A percentile compares a stretch with the other conserved stretches of the same genome.
phyloP scores from a whole-genome alignment of 1,284 basidiomycete genomes.

The Pholiota adiposa region DNA sequence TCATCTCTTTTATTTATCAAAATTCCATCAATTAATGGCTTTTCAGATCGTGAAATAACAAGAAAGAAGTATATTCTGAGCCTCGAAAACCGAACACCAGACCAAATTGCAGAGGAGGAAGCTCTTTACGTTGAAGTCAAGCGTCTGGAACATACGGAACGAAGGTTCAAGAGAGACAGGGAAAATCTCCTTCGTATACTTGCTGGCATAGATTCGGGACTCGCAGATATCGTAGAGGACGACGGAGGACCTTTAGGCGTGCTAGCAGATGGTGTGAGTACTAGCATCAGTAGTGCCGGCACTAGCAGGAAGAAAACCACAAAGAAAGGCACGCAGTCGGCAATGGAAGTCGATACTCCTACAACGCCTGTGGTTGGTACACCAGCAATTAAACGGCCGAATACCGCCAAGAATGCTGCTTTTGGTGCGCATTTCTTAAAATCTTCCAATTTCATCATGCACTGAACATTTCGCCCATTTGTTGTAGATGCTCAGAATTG shows the following conservation, averaged over 20 bases:
- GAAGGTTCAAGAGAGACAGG: constrained; percentile 86
- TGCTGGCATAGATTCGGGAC: constrained; percentile 83
- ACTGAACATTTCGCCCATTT: constrained; percentile 10
- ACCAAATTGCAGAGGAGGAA: constrained; percentile 95
- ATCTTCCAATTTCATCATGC: neutral
- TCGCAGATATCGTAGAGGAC: constrained; percentile 73
- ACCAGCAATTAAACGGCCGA: constrained; percentile 51
- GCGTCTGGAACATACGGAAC: constrained; percentile 91
- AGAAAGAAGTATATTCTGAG: constrained; percentile 89
- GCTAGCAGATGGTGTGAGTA: neutral
- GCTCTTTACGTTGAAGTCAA: constrained; percentile 95
- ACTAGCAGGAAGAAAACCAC: constrained; percentile 54
- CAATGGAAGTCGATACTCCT: constrained; percentile 60
- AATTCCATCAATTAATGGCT: constrained; percentile 13
- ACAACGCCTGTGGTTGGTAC: constrained; percentile 52
- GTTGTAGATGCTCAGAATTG: constrained; percentile 73
- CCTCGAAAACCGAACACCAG: constrained; percentile 84
- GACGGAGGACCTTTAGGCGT: constrained; percentile 57
- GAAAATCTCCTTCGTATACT: constrained; percentile 89
- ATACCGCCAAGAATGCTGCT: constrained; percentile 56
- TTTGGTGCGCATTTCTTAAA: constrained; percentile 53
- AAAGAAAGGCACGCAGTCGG: constrained; percentile 42
- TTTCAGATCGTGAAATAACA: constrained; percentile 81
- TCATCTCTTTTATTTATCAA: neutral
- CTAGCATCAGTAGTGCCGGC: constrained; percentile 2